Base-by-base conservation (phyloP, 495 filamentous ascomycete genomes). In the Hypoxylon cercidicola region DNA sequence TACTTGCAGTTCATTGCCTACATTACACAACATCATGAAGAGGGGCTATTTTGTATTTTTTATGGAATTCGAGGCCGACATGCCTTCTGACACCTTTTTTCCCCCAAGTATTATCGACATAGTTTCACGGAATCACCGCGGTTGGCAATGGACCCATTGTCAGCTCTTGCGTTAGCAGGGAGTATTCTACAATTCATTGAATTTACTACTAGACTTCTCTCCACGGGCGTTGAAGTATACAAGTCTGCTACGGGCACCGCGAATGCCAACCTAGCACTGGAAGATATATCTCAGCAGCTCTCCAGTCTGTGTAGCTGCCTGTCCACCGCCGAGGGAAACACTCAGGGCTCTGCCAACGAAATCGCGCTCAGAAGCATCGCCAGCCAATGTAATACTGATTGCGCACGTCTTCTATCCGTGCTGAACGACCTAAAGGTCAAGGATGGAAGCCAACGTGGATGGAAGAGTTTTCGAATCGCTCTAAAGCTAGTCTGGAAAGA, bases 131-230 rank as follows among this genome's bases (percentile, higher is more conserved):
- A 32, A 5, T 8, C 9, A 32, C 9, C 30, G 10, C 23, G 30
- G 30, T 32, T 32, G 30, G 9, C 30, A 32, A 32, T 32, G 5
- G 5, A 11, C 23, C 58, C 49, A 13, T 37, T 62, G 10, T 62
- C 49, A 30, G 49, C 40, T 21, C 23, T 72, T 15, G 58, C 56
- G 13, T 37, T 72, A n/a, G 69, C 67, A 1, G 57, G 56, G 15
- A 62, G 61, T 25, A 34, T 70, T 2, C 46, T 72, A 21, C 53
- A 66, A 19, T 72, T 72, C 47, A 55, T 72, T 23, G 62, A 72
- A 13, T 72, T 67, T 40, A 37, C 39, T 35, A 32, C 25, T 0
- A 57, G 64, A 19, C 15, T 72, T 3, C 32, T 70, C 9, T 66
- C 69, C 12, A 55, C 50, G n/a, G 55, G 48, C 9, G 44, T 41